phyloP scores from a whole-genome alignment of 1,284 basidiomycete genomes.

The Malassezia arunalokei region DNA sequence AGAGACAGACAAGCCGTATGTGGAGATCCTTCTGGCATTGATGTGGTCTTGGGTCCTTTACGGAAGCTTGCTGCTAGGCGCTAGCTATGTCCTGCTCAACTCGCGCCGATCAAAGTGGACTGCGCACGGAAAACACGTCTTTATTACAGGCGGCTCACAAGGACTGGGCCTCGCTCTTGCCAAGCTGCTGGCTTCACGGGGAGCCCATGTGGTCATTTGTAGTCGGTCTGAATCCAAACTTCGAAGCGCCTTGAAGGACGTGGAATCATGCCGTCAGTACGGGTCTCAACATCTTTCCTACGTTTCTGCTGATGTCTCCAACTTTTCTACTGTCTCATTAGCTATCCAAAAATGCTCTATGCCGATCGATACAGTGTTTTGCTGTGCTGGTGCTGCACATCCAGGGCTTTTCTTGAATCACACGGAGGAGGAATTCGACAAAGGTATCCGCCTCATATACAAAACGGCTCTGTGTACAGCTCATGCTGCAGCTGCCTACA shows the following conservation, averaged over 20 bases:
- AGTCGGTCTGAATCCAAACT: constrained; percentile 59
- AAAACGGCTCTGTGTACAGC: constrained; percentile 60
- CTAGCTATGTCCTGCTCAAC: neutral
- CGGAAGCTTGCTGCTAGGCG: no score
- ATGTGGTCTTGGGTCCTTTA: neutral
- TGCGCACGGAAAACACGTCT: constrained; percentile 18
- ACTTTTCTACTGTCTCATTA: constrained; percentile 26
- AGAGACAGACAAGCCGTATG: neutral
- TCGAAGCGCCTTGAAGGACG: constrained; percentile 52
- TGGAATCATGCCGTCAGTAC: constrained; percentile 47
- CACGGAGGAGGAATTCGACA: constrained; percentile 54
- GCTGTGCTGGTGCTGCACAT: constrained; percentile 60
- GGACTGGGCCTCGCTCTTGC: constrained; percentile 67
- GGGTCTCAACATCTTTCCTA: constrained; percentile 18
- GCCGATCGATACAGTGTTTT: constrained; percentile 59
- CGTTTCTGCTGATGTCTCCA: constrained; percentile 35
- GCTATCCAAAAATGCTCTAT: constrained; percentile 31
- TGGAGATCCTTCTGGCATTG: neutral
- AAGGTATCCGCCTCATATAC: constrained; percentile 50
- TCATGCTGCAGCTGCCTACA: constrained; percentile 38
- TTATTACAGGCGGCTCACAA: constrained; percentile 66
- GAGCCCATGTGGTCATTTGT: constrained; percentile 69
- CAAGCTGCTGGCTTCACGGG: constrained; percentile 57
- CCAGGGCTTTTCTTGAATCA: constrained; percentile 65
- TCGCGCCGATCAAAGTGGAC: neutral